These are phyloP conservation scores for Epichloe brachyelytri DNA, from an alignment of 2,329 filamentous ascomycete species.

Conservation along the genomic window DNA sequence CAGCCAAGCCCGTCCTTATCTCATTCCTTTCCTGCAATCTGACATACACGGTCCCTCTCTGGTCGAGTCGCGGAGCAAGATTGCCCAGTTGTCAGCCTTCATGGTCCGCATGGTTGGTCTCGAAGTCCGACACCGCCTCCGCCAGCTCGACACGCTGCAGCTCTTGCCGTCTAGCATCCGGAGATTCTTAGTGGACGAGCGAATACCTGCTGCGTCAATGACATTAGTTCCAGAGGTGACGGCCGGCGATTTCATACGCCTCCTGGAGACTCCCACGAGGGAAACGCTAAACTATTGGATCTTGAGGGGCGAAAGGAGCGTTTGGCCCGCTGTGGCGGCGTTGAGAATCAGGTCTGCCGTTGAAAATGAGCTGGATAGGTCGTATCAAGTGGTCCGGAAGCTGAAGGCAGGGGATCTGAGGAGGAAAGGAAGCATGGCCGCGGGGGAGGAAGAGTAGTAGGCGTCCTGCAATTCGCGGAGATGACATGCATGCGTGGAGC, in stretches of 20 bases:
- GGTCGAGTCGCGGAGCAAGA: slow-evolving; percentile 44
- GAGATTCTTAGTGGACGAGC: slow-evolving; percentile 71
- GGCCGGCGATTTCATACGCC: slow-evolving; percentile 56
- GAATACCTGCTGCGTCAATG: slow-evolving; percentile 62
- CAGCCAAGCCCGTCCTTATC: slow-evolving; percentile 79
- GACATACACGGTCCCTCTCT: slow-evolving; percentile 65
- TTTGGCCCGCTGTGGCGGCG: slow-evolving; percentile 81
- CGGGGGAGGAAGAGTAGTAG: slow-evolving; percentile 11
- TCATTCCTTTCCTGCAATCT: slow-evolving; percentile 72
- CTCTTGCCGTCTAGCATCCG: slow-evolving; percentile 57
- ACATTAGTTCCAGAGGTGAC: slow-evolving; percentile 73
- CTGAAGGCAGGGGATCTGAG: slow-evolving; percentile 39
- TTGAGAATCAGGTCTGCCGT: slow-evolving; percentile 71
- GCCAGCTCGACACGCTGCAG: slow-evolving; percentile 67
- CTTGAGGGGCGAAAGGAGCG: slow-evolving; percentile 66
- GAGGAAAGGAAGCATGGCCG: slow-evolving; percentile 30
- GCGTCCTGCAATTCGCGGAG: neutral
- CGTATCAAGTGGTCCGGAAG: slow-evolving; percentile 67
- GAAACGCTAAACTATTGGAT: slow-evolving; percentile 78
- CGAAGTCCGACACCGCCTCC: slow-evolving; percentile 68
- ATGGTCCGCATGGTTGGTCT: slow-evolving; percentile 56
- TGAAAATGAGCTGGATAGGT: slow-evolving; percentile 75
- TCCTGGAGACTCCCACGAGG: slow-evolving; percentile 72
- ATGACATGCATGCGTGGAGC: neutral
- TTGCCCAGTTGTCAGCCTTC: slow-evolving; percentile 43